Evolutionary conservation across 2,329 filamentous ascomycete genomes (phyloP), one percentile per base, ranked within the genome.

Genomic region (Colletotrichum cereale): DNA sequence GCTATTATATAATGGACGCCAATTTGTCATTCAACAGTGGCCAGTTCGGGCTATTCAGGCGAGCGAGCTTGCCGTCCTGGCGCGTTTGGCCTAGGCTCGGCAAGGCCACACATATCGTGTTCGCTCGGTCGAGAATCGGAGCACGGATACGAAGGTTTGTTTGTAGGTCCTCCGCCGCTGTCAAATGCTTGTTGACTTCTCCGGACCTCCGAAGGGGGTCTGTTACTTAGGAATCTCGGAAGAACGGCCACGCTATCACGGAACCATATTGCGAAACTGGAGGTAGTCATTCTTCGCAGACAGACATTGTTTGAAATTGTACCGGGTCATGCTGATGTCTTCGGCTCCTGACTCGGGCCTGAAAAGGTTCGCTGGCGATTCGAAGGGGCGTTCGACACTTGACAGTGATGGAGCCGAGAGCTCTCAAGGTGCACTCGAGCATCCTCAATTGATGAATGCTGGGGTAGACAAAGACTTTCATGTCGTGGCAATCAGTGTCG

Each of bases 1-100:
- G 50, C 66, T 62, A 66, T 72, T 72, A 72, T 71, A 70, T 71
- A 71, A 71, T 55, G 66, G 60, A 57, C 66, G 66, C 44, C 52
- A 60, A 58, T 18, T 71, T 65, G 68, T 58, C 65, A 68, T 63
- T 44, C 38, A n/a, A n/a, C n/a, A 21, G 53, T 53, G 44, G 42
- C 36, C 57, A 36, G 68, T 47, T 68, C 42, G 34, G 24, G 18
- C 58, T 53, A 67, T 62, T 53, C 52, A 60, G 57, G 40, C 38
- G 44, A 53, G 34, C 47, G 38, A 38, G 29, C 36, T 44, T 48
- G 44, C 48, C 40, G 56, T 62, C 38, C 63, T 67, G 67, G 63
- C 63, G 40, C 40, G 21, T 18, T 18, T 67, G 14, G 52, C 11
- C 34, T 16, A 40, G 40, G 21, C 42, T 50, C 40, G 55, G 56